Base-by-base conservation (phyloP, 2,329 filamentous ascomycete species). In the Fusarium proliferatum region DNA sequence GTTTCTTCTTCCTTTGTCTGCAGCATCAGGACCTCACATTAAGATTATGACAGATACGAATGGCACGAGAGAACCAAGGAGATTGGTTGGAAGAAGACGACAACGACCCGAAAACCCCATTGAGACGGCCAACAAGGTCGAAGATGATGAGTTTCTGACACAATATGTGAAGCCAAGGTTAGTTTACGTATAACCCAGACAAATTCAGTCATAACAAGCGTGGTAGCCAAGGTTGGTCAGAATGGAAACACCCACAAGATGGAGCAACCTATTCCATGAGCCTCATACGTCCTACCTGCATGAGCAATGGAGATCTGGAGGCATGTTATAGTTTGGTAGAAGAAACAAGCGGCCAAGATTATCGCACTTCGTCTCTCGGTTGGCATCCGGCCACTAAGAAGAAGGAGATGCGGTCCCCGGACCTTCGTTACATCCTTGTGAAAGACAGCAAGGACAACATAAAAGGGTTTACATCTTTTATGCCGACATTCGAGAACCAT, bases 391-490 rank as follows among this genome's bases (percentile, higher is more conserved):
- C 74, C 6, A 83, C 84, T 48, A 95, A 95, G 83, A 83, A 84
- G 58, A 82, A 82, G 17, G 93, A 95, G 84, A 94, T 95, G 93
- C 83, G 83, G 67, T 88, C 92, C 9, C 80, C 85, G 0, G 90
- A 91, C 64, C 87, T 95, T 80, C 87, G 91, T 48, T 95, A 94
- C 79, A 83, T 95, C 12, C 81, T 94, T 7, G 87, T 93, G 55
- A 85, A 85, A 69, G 80, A 79, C 26, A 67, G 64, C 10, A 61
- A 75, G 16, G 67, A 48, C 33, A 45, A 30, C 16, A 71, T 91
- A 13, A 79, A 81, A 23, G 90, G 86, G 9, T 92, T 93, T 76
- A 85, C 88, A 3, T 93, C 90, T n/a, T 84, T 93, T 77, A 91
- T 93, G 91, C 87, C 92, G n/a, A 92, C 90, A 4, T 88, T 88